These are phyloP conservation scores for Bipolaris victoriae DNA, from an alignment of 2,329 filamentous ascomycete species.

Conservation along the genomic window DNA sequence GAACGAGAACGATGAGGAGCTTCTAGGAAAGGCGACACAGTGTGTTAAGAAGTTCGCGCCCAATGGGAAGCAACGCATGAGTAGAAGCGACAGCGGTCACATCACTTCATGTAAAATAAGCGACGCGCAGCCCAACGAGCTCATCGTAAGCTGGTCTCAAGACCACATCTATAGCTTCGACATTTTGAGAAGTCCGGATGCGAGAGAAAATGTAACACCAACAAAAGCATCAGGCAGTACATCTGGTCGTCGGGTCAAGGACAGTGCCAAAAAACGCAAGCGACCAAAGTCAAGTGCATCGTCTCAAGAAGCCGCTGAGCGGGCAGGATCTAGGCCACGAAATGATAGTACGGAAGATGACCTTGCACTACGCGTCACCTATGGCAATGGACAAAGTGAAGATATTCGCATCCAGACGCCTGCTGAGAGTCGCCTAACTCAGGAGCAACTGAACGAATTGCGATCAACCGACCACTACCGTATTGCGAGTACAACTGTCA, in stretches of 20 bases:
- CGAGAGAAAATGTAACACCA: conserved; percentile 49
- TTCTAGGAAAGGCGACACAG: conserved; percentile 64
- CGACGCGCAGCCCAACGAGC: conserved; percentile 70
- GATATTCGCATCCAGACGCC: conserved; percentile 59
- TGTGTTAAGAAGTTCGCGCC: conserved; percentile 72
- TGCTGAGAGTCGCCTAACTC: conserved; percentile 36
- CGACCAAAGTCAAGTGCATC: conserved; percentile 52
- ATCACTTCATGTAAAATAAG: conserved; percentile 76
- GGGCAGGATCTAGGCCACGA: conserved; percentile 56
- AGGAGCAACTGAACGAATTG: conserved; percentile 55
- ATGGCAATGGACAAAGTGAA: conserved; percentile 65
- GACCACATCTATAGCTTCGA: conserved; percentile 72
- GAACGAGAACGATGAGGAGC: conserved; percentile 57
- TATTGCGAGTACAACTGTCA: conserved; percentile 62
- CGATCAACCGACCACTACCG: conserved; percentile 61
- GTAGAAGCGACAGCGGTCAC: conserved; percentile 63
- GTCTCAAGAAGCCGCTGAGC: conserved; percentile 50
- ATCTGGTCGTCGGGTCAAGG: conserved; percentile 32
- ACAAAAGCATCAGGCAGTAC: conserved; percentile 23
- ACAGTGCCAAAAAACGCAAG: conserved; percentile 61
- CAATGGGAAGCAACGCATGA: conserved; percentile 61
- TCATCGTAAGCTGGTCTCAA: conserved; percentile 71
- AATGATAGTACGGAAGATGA: conserved; percentile 54
- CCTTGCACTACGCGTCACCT: conserved; percentile 62
- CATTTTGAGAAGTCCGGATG: conserved; percentile 64